phyloP scores from a whole-genome alignment of 140 eudicot species.

The Ambrosia hybrid region DNA sequence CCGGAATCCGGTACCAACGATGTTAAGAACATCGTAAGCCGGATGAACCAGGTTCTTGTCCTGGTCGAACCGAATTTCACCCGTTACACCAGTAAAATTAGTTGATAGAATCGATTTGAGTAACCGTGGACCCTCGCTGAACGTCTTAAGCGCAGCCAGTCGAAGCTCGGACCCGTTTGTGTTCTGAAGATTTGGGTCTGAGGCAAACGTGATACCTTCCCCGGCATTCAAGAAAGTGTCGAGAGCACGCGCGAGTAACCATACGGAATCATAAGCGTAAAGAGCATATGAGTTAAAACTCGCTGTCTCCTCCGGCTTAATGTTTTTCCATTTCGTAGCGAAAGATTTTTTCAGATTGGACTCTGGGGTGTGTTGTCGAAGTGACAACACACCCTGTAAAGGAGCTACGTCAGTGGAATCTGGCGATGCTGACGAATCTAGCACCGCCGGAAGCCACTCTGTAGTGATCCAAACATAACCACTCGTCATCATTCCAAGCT shows the following conservation, averaged over 20 bases:
- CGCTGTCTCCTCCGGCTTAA: slow-evolving; percentile 44
- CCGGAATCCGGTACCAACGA: slow-evolving; percentile 68
- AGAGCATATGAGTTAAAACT: slow-evolving; percentile 68
- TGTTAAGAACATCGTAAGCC: slow-evolving; percentile 67
- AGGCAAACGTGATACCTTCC: slow-evolving; percentile 53
- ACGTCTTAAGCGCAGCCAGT: slow-evolving; percentile 51
- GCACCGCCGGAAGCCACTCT: slow-evolving; percentile 70
- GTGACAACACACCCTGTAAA: slow-evolving; percentile 69
- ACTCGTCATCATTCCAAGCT: slow-evolving; percentile 66
- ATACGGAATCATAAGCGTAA: slow-evolving; percentile 43
- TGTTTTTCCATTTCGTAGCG: slow-evolving; percentile 42
- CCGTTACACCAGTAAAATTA: slow-evolving; percentile 69
- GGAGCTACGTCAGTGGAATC: slow-evolving; percentile 35
- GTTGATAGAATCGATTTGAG: slow-evolving; percentile 46
- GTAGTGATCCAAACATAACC: slow-evolving; percentile 86
- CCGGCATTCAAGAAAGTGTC: slow-evolving; percentile 51
- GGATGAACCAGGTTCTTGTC: slow-evolving; percentile 74
- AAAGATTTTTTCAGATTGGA: slow-evolving; percentile 44
- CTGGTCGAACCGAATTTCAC: slow-evolving; percentile 63
- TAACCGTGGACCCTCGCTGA: slow-evolving; percentile 63
- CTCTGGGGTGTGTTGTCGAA: slow-evolving; percentile 74
- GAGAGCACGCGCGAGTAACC: slow-evolving; percentile 64
- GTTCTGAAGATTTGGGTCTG: slow-evolving; percentile 52
- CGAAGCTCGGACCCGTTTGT: slow-evolving; percentile 47
- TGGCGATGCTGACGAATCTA: slow-evolving; percentile 44